Evolutionary conservation across 2,329 filamentous ascomycete species (phyloP).

Genomic region (Aspergillus uvarum): DNA sequence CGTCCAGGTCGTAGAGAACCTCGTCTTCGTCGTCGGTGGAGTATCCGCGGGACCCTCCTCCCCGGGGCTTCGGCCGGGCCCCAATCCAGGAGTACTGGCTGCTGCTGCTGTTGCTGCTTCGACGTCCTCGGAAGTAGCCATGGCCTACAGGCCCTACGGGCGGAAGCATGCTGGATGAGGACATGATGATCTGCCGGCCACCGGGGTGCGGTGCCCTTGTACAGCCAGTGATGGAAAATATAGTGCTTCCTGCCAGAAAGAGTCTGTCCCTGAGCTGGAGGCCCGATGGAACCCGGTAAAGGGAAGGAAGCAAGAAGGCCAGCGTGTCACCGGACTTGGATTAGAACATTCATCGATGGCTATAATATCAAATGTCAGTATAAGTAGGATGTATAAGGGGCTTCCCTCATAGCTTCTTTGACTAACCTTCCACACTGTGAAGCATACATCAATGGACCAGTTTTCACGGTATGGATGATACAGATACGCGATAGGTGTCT

Average conservation of each 20-base stretch:
- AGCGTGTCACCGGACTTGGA: no score
- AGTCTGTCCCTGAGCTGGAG: no score
- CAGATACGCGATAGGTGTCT: not conserved
- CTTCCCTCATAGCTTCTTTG: no score
- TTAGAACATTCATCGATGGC: no score
- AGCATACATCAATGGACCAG: not conserved
- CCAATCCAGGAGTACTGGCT: no score
- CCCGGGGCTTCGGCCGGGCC: not conserved
- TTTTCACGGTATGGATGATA: not conserved
- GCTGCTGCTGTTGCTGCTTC: not conserved
- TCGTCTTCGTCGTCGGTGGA: slow-evolving; percentile 28
- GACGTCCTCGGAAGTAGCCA: not conserved
- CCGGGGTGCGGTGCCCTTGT: not conserved
- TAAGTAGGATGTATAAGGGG: no score
- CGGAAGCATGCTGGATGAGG: not conserved
- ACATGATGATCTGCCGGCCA: not conserved
- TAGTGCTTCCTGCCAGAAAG: no score
- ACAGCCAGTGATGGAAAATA: no score
- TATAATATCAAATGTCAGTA: no score
- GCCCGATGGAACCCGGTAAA: no score
- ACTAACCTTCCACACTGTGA: not conserved
- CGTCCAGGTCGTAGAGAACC: slow-evolving; percentile 29
- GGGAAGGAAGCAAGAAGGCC: no score
- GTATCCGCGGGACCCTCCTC: slow-evolving; percentile 1
- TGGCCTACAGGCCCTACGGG: not conserved